A percentile compares a stretch with the other conserved stretches of the same genome.
These are phyloP conservation scores for Suillus spraguei DNA, from an alignment of 768 basidiomycete genomes.

Conservation along the genomic window DNA sequence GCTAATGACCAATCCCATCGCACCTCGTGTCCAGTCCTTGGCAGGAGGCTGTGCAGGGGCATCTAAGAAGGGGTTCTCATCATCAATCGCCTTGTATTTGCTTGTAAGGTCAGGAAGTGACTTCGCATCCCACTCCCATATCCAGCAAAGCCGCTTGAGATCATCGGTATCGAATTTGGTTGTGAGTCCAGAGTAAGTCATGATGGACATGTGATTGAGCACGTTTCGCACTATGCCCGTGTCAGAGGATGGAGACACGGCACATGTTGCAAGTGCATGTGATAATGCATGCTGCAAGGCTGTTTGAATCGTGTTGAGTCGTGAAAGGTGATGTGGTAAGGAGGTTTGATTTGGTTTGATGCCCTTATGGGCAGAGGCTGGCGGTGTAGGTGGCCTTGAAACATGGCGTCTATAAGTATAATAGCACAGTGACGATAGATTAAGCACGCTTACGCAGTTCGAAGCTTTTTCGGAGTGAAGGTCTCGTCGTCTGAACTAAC, in stretches of 20 bases:
- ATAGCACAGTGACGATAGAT: constrained; percentile 6
- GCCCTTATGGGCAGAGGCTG: constrained; percentile 45
- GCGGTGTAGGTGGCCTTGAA: constrained; percentile 62
- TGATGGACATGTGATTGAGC: constrained; percentile 73
- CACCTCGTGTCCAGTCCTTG: constrained; percentile 78
- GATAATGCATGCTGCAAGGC: constrained; percentile 82
- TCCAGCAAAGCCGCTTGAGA: constrained; percentile 77
- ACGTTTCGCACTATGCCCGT: constrained; percentile 78
- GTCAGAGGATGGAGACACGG: constrained; percentile 74
- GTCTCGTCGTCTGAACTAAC: constrained; percentile 52
- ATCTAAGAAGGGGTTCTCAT: constrained; percentile 75
- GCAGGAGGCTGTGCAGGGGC: constrained; percentile 39
- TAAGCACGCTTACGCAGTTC: constrained; percentile 48
- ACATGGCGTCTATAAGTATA: constrained; percentile 6
- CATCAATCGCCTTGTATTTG: constrained; percentile 39
- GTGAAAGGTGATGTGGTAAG: constrained; percentile 60
- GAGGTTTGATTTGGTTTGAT: constrained; percentile 27
- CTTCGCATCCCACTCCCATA: constrained; percentile 85
- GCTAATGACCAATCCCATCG: constrained; percentile 77
- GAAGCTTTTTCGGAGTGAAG: constrained; percentile 70
- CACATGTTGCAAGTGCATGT: constrained; percentile 82
- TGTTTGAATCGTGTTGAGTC: constrained; percentile 65
- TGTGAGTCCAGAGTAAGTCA: constrained; percentile 66
- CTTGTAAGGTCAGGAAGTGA: constrained; percentile 32
- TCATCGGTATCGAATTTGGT: constrained; percentile 70